phyloP scores from a whole-genome alignment of 1,139 yeast species.

The Magnusiomyces fungicola region DNA sequence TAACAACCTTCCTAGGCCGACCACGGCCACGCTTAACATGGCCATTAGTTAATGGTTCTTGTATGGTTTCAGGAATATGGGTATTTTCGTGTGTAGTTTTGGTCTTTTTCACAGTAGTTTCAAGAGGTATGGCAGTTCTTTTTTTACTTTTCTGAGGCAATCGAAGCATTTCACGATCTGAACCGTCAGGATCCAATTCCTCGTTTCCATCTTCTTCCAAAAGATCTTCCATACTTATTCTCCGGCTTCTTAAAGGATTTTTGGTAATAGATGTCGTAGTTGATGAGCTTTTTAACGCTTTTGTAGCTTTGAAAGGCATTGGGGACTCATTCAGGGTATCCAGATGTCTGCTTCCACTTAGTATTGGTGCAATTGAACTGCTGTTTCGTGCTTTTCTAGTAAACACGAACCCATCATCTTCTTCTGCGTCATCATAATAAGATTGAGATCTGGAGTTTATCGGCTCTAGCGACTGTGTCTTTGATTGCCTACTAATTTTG shows the following conservation, averaged over 20 bases:
- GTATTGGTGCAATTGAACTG: not conserved
- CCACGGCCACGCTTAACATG: too few relatives aligned
- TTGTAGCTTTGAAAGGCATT: not conserved
- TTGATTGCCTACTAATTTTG: too few relatives aligned
- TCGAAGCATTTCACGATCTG: too few relatives aligned
- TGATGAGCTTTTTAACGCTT: not conserved
- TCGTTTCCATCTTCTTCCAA: not conserved
- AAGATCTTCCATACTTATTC: not conserved
- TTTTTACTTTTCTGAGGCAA: too few relatives aligned
- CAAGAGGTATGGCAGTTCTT: too few relatives aligned
- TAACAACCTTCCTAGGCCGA: too few relatives aligned
- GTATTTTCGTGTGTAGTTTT: too few relatives aligned
- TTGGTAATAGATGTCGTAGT: not conserved
- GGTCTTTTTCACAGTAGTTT: too few relatives aligned
- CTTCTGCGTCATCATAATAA: not conserved
- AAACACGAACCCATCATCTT: conserved; percentile 5
- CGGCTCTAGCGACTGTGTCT: not conserved
- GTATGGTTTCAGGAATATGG: too few relatives aligned
- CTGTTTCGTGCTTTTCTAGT: not conserved
- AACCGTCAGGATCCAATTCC: too few relatives aligned
- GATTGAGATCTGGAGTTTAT: not conserved
- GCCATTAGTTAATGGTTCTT: too few relatives aligned
- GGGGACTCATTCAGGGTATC: too few relatives aligned
- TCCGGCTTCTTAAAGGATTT: not conserved
- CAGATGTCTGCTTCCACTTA: not conserved